phyloP scores from a whole-genome alignment of 495 filamentous ascomycete species.

The Penicillium ucsense region DNA sequence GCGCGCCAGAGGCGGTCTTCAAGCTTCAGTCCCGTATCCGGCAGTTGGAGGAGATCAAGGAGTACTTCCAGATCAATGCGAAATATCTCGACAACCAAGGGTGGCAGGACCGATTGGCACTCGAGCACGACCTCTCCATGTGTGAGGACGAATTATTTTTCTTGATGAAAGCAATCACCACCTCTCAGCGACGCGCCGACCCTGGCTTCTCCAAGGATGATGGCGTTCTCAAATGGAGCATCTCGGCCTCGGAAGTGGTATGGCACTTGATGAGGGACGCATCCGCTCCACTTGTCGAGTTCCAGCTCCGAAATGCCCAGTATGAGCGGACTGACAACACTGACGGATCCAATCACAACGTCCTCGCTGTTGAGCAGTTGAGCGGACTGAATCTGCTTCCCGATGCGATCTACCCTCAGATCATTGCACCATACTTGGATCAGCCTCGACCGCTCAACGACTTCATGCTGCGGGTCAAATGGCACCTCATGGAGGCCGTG shows the following conservation, averaged over 20 bases:
- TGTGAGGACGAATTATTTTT: constrained; percentile 99
- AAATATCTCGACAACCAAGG: constrained; percentile 79
- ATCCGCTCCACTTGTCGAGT: constrained; percentile 82
- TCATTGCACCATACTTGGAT: constrained; percentile 82
- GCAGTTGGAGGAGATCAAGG: constrained; percentile 94
- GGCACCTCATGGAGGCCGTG: constrained; percentile 97
- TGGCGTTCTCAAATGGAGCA: constrained; percentile 78
- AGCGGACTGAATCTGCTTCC: constrained; percentile 81
- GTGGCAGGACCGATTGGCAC: constrained; percentile 76
- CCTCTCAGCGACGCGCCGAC: constrained; percentile 78
- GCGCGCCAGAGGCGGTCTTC: constrained; percentile 87
- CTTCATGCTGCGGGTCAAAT: constrained; percentile 85
- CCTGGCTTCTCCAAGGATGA: constrained; percentile 53
- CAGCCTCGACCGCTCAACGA: constrained; percentile 46
- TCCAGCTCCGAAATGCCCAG: constrained; percentile 78
- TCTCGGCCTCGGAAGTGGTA: constrained; percentile 83
- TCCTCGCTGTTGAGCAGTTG: constrained; percentile 73
- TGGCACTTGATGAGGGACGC: constrained; percentile 90
- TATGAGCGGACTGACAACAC: constrained; percentile 94
- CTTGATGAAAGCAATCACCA: constrained; percentile 99
- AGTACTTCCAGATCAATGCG: constrained; percentile 86
- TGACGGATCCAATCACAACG: constrained; percentile 91
- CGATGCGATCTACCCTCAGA: constrained; percentile 87
- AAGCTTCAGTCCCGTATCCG: constrained; percentile 84
- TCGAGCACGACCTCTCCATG: constrained; percentile 78